phyloP scores from a whole-genome alignment of 192 early-diverging fungal species.

The Irineochytrium annulatum region DNA sequence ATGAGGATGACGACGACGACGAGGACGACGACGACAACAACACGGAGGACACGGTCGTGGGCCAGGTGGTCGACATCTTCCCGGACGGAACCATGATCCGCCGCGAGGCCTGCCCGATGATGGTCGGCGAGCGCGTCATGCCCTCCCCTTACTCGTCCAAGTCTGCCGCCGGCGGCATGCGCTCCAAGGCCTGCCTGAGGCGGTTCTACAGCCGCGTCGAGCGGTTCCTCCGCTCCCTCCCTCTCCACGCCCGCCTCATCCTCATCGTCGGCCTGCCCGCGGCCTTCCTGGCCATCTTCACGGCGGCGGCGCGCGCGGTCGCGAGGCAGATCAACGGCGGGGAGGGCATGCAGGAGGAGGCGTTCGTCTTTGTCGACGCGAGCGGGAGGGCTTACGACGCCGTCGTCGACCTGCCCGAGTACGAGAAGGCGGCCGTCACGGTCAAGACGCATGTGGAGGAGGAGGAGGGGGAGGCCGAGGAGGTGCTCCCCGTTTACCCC shows the following conservation, averaged over 20 bases:
- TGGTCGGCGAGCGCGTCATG: background rate
- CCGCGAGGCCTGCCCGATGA: constrained; percentile 19
- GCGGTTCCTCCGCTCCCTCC: no score
- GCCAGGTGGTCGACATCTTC: constrained; percentile 31
- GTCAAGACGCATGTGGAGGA: background rate
- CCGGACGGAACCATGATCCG: constrained; percentile 23
- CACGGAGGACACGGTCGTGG: constrained; percentile 23
- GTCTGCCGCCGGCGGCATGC: no score
- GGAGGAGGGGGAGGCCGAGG: background rate
- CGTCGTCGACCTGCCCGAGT: background rate
- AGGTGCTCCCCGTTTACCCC: background rate
- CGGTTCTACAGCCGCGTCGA: background rate
- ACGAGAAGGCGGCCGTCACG: background rate
- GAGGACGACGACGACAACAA: no score
- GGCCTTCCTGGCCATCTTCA: background rate
- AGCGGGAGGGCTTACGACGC: background rate
- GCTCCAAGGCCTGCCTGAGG: background rate
- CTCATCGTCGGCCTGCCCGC: background rate
- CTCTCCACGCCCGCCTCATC: no score
- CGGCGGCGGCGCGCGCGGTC: background rate
- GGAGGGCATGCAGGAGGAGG: background rate
- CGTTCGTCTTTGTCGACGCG: background rate
- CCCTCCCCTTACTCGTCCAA: background rate
- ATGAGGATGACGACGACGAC: no score
- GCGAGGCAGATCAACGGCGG: background rate